Evolutionary conservation across 2,329 filamentous ascomycete genomes (phyloP).

Genomic region (Fonsecaea pugnacius): DNA sequence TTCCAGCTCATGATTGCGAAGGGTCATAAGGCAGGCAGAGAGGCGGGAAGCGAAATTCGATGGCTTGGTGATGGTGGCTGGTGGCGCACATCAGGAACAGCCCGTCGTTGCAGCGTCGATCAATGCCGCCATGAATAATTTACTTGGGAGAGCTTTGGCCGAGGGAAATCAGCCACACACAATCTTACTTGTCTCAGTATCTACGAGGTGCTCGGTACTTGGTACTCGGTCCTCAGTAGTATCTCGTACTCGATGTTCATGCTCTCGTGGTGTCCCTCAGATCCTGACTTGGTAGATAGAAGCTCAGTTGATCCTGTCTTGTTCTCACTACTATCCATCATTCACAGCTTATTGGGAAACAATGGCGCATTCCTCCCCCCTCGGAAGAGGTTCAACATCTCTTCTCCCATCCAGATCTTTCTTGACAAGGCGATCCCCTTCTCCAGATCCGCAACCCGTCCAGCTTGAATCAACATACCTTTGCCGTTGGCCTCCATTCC

Average conservation of each 20-base stretch:
- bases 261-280: no score
- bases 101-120: background rate
- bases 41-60: background rate
- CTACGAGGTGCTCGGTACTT: background rate
- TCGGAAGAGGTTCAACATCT: constrained; percentile 56
- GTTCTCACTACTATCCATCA: no score
- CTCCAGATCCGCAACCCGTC: constrained; percentile 52
- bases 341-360: constrained; percentile 39
- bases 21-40: background rate
- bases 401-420: constrained; percentile 55
- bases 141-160: background rate
- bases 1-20: background rate
- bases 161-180: background rate
- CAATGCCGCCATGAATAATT: background rate
- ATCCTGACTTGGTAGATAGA: no score
- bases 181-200: background rate
- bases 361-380: constrained; percentile 46
- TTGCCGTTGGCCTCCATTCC: constrained; percentile 52
- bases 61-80: background rate
- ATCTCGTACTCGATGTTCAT: no score
- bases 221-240: background rate
- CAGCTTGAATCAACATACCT: constrained; percentile 53
- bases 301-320: no score
- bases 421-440: constrained; percentile 52
- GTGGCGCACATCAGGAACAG: background rate